Evolutionary conservation across 179 eudicot species (phyloP).

Genomic region (Spergularia azorica): DNA sequence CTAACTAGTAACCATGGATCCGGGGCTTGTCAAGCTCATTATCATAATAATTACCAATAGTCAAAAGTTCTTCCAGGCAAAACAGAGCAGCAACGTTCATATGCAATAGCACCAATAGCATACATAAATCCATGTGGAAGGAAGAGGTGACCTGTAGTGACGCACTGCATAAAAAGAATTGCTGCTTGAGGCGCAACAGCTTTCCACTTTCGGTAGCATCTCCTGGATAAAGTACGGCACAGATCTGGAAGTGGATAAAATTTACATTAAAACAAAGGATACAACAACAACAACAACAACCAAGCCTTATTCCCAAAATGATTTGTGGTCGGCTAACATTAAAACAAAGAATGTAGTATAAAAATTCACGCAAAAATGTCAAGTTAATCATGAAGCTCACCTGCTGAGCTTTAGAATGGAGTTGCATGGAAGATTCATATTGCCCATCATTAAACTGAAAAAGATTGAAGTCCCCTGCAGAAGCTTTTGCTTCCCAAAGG

Average conservation of each 20-base stretch:
- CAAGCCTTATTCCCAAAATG: too few relatives aligned
- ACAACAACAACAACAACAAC: too few relatives aligned
- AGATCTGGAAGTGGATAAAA: constrained; percentile 58
- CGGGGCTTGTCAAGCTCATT: neutral
- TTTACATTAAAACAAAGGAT: too few relatives aligned
- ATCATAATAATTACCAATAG: neutral
- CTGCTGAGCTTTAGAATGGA: constrained; percentile 93
- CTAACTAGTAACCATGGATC: neutral
- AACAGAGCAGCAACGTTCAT: neutral
- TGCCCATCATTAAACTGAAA: constrained; percentile 95
- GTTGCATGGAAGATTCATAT: constrained; percentile 77
- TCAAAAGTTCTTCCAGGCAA: neutral
- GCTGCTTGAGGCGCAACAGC: constrained; percentile 90
- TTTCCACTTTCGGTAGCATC: constrained; percentile 95
- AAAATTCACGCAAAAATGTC: neutral
- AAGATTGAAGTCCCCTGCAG: constrained; percentile 71
- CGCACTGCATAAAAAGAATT: constrained; percentile 95
- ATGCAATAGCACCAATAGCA: neutral
- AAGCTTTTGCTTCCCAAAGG: constrained; percentile 98
- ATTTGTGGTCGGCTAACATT: neutral
- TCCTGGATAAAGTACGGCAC: constrained; percentile 96
- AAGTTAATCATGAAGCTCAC: constrained; percentile 32
- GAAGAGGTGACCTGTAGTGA: constrained; percentile 79
- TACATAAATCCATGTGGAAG: constrained; percentile 1
- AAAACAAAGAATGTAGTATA: constrained; percentile 12